Conservation (phyloP, 805 yeast species). For the Pichia insulana region DNA sequence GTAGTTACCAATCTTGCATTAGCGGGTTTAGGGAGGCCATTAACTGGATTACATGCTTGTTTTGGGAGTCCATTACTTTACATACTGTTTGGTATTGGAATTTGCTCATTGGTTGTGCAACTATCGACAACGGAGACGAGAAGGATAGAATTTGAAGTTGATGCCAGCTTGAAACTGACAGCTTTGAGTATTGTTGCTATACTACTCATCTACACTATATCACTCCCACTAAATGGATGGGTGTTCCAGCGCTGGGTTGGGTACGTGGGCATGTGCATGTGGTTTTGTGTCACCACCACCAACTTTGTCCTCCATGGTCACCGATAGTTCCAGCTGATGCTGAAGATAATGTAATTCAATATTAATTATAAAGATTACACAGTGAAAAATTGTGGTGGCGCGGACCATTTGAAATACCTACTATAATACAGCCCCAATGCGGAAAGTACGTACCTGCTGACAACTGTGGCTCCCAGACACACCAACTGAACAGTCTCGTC, state of each 20-base stretch:
- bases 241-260: conserved; percentile 36
- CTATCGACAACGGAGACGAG: conserved; percentile 1
- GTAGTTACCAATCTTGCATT: conserved; percentile 42
- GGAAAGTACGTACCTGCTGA: no score
- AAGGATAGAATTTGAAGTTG: conserved; percentile 30
- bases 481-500: no score
- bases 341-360: background rate
- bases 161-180: conserved; percentile 31
- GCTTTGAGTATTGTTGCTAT: conserved; percentile 33
- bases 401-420: no score
- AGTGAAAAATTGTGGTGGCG: no score
- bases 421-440: no score
- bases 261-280: conserved; percentile 20
- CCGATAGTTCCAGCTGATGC: background rate
- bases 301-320: conserved; percentile 11
- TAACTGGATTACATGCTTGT: conserved; percentile 43
- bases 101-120: conserved; percentile 32
- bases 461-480: no score
- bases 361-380: no score
- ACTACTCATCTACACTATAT: conserved; percentile 30
- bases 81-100: conserved; percentile 42
- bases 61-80: conserved; percentile 45
- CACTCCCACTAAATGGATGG: conserved; percentile 41
- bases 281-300: conserved; percentile 22
- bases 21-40: conserved; percentile 28